Evolutionary conservation across 2,329 filamentous ascomycete genomes (phyloP).

Genomic region (Stachybotrys chartarum): DNA sequence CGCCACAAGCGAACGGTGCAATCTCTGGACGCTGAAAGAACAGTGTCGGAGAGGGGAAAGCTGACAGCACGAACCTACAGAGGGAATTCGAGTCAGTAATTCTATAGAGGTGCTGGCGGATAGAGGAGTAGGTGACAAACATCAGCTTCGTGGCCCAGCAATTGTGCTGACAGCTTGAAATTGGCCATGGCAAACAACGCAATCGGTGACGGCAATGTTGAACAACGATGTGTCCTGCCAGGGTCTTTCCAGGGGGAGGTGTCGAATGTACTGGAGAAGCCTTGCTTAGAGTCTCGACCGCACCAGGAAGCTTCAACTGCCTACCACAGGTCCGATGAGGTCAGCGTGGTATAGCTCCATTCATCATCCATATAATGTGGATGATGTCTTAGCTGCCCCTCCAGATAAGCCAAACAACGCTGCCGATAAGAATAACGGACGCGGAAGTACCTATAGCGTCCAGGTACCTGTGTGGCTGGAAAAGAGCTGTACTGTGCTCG

Average conservation of each 20-base stretch:
- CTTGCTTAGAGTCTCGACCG: too few relatives aligned
- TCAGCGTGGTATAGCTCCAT: background rate
- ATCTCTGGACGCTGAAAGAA: conserved; percentile 87
- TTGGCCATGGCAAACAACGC: conserved; percentile 48
- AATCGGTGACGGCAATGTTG: too few relatives aligned
- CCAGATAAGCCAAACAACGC: background rate
- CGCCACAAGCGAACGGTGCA: conserved; percentile 85
- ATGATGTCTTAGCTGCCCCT: too few relatives aligned
- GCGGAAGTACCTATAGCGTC: too few relatives aligned
- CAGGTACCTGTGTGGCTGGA: too few relatives aligned
- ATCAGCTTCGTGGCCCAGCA: conserved; percentile 88
- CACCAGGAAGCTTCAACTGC: too few relatives aligned
- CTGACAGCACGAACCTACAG: conserved; percentile 78
- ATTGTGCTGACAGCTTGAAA: conserved; percentile 88
- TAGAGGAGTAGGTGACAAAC: conserved; percentile 44
- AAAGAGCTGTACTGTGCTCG: too few relatives aligned
- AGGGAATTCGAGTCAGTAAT: conserved; percentile 8
- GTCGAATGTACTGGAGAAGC: too few relatives aligned
- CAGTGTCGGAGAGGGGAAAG: conserved; percentile 64
- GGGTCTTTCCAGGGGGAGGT: too few relatives aligned
- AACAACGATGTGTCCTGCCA: too few relatives aligned
- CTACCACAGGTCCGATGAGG: background rate
- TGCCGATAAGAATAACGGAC: too few relatives aligned
- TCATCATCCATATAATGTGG: too few relatives aligned
- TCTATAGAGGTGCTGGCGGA: background rate